These are phyloP conservation scores for Toxoplasma gondii DNA, from an alignment of 169 alveolate species.

Conservation along the genomic window DNA sequence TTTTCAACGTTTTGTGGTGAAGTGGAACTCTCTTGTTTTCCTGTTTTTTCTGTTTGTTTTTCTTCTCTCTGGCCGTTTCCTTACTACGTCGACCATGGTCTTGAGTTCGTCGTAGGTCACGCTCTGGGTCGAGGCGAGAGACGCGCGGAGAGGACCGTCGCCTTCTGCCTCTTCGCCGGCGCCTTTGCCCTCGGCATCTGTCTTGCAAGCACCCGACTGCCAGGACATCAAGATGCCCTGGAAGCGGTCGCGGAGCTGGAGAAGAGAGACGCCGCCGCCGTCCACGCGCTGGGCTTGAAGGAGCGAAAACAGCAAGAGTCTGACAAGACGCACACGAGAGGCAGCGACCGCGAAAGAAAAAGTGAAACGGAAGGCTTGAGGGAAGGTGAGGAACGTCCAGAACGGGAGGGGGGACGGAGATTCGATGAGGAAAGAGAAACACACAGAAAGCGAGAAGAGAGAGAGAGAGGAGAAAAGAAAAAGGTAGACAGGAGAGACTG, in stretches of 20 bases:
- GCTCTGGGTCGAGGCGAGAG: not conserved
- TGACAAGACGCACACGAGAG: not conserved
- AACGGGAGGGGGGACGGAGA: not conserved
- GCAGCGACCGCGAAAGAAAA: not conserved
- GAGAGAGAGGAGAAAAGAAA: not conserved
- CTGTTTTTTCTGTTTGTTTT: not conserved
- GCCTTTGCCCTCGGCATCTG: not conserved
- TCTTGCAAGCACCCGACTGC: not conserved
- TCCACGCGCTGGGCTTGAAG: constrained; percentile 36
- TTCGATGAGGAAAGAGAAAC: too few species aligned
- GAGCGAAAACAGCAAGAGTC: not conserved
- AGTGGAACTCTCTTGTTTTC: too few species aligned
- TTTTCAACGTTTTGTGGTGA: too few species aligned
- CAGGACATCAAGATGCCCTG: not conserved
- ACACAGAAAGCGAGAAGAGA: too few species aligned
- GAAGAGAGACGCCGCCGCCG: not conserved
- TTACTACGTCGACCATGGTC: not conserved
- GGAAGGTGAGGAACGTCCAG: not conserved
- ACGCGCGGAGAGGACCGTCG: not conserved
- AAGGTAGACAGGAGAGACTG: not conserved
- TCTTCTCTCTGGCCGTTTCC: not conserved
- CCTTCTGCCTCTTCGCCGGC: not conserved
- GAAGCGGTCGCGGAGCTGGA: not conserved
- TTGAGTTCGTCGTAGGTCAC: not conserved
- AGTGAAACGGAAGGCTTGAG: not conserved